Base-by-base conservation (phyloP, 192 early-diverging fungal genomes). In the Geosiphon pyriformis region DNA sequence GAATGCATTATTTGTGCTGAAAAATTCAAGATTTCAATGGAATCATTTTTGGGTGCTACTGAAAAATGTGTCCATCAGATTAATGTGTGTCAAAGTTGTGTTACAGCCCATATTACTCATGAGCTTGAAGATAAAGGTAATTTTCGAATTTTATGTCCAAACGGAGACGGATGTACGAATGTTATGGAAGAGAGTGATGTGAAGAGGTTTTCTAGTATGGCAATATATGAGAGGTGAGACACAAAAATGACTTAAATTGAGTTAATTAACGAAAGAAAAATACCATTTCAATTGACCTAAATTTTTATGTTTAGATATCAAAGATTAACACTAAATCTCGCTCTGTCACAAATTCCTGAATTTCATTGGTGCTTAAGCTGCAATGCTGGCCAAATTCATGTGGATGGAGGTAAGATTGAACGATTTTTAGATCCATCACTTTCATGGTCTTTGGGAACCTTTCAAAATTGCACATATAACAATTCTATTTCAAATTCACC, bases 291-390 rank as follows among this genome's bases (percentile, higher is more conserved):
- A 10, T 10, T 42, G 6, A 10, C 37, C 6, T 10, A 42, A 42
- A 30, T 35, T 35, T 61, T 37, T 61, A 2, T 20, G 15, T 22
- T 32, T 3, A 55, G 65, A 32, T 67, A 22, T 67, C 50, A 67
- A 6, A 29, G 7, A 8, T 27, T 67, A 11, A 20, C 52, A 25
- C 25, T 67, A 30, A 23, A 17, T 22, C 6, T 7, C 0, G 65
- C 34, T 3, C 31, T 67, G 2, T 10, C n/a, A 7, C 4, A 10
- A 7, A 42, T 46, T 22, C 54, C 65, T 33, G 52, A 67, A 22
- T 67, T 67, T 48, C 47, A 26, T 54, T 67, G 65, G 65, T 67
- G 65, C 23, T 54, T 46, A 48, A 67, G 57, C 3, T 67, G 65
- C 22, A 35, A 33, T 4, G 27, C 65, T 30, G 65, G 65, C 17